Conservation (phyloP, 148 eudicot species). For the Polygonum maritimum region DNA sequence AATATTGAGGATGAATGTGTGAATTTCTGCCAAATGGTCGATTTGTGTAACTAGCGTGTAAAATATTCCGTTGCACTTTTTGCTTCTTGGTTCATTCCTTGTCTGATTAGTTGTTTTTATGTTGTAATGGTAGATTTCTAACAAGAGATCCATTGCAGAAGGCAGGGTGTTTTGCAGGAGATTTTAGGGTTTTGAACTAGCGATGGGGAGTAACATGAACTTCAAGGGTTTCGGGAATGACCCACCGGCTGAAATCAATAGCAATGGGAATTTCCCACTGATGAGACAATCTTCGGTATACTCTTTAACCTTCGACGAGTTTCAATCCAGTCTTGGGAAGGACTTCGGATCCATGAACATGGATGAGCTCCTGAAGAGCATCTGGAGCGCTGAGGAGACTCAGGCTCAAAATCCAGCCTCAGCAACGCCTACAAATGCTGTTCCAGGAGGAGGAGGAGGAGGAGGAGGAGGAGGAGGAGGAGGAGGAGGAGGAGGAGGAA, state of each 20-base stretch:
- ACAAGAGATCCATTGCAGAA: no score
- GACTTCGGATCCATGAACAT: conserved; percentile 98
- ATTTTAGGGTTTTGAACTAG: not conserved
- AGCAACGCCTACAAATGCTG: conserved; percentile 7
- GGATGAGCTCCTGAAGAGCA: conserved; percentile 85
- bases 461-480: no score
- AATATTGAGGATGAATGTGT: not conserved
- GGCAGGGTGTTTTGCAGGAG: not conserved
- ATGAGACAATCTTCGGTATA: conserved; percentile 59
- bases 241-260: conserved; percentile 9
- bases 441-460: not conserved
- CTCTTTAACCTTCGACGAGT: conserved; percentile 86
- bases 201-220: conserved; percentile 46
- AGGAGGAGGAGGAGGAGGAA: conserved; percentile 7
- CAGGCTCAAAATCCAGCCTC: conserved; percentile 30
- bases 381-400: conserved; percentile 84
- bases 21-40: not conserved
- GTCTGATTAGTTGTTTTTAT: not conserved
- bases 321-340: conserved; percentile 58
- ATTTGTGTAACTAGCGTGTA: not conserved
- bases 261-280: conserved; percentile 25
- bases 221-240: conserved; percentile 58
- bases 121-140: not conserved
- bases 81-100: not conserved
- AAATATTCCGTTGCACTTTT: not conserved